A percentile compares a stretch with the other conserved stretches of the same genome.
phyloP scores from a whole-genome alignment of 2,329 filamentous ascomycete species.

The Fusarium gaditjirri region DNA sequence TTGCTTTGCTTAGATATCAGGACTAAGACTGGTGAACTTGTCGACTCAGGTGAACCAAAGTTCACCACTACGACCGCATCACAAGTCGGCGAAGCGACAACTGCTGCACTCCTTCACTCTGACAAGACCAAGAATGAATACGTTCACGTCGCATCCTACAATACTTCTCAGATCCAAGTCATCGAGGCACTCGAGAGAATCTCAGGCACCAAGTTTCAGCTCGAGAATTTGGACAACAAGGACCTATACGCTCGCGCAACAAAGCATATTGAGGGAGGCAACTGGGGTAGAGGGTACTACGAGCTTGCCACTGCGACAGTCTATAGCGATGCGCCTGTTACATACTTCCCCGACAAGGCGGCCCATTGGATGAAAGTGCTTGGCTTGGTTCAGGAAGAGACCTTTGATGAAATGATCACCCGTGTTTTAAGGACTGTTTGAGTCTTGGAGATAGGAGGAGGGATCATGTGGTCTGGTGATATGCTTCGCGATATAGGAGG shows the following conservation, averaged over 20 bases:
- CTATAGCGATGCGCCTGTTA: not conserved
- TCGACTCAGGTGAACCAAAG: not conserved
- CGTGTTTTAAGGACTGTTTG: not conserved
- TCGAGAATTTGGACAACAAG: not conserved
- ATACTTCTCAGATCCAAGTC: not conserved
- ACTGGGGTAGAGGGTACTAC: constrained; percentile 9
- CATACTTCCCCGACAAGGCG: constrained; percentile 5
- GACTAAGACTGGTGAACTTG: not conserved
- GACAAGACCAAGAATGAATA: not conserved
- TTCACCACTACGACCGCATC: constrained; percentile 8
- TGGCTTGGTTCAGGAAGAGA: not conserved
- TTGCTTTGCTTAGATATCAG: not conserved
- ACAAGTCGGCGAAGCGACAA: constrained; percentile 11
- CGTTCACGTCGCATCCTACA: not conserved
- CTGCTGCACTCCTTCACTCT: not conserved
- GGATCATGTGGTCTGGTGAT: not conserved
- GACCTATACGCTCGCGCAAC: not conserved
- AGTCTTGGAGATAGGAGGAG: not conserved
- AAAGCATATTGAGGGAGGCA: not conserved
- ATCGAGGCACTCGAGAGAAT: not conserved
- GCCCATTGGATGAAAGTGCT: not conserved
- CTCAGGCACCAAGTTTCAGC: not conserved
- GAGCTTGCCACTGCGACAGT: constrained; percentile 2
- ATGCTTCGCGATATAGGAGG: not conserved
- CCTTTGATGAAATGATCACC: constrained; percentile 11